Base-by-base conservation (phyloP, 805 yeast genomes). In the Nakazawaea wickerhamii region DNA sequence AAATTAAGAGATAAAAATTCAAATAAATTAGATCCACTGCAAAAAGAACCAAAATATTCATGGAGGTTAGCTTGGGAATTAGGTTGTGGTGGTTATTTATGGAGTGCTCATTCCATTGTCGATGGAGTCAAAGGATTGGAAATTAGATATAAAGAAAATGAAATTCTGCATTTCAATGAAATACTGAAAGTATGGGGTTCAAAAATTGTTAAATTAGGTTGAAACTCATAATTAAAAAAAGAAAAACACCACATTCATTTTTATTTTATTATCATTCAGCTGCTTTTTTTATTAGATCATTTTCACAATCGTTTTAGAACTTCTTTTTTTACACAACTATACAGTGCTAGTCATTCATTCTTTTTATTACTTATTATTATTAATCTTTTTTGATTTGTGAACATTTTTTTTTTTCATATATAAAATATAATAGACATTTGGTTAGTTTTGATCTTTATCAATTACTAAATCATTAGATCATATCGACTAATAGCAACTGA, bases 1-100 rank as follows among this genome's bases (percentile, higher is more conserved):
- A 55, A 70, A 54, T 10, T 23, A 11, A 28, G 44, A 17, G 44
- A 41, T 30, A 15, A 22, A 8, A 21, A 41, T 38, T 65, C 65
- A 54, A 58, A 66, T 53, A 50, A 56, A 33, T 54, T 62, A 33
- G 50, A 60, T 52, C 55, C 67, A 43, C 44, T 55, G 8, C 53
- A 63, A 43, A 68, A 63, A 17, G 82, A 77, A 52, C 81, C 82
- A 21, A 52, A 63, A 4, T 57, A 68, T 28, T 78, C 77, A 21
- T 77, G 84, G 83, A 71, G 39, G 8, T 27, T 38, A 15, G 25
- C 33, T 10, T 34, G 40, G 40, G 41, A 43, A 4, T 21, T 43
- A n/a, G 46, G 46, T 11, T 43, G 46, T 34, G 36, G 28, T 17
- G 43, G 46, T 7, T 43, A 43, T 19, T 30, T 43, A n/a, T 43